phyloP scores from a whole-genome alignment of 129 eudicot species.

The Oenanthe sinensis region DNA sequence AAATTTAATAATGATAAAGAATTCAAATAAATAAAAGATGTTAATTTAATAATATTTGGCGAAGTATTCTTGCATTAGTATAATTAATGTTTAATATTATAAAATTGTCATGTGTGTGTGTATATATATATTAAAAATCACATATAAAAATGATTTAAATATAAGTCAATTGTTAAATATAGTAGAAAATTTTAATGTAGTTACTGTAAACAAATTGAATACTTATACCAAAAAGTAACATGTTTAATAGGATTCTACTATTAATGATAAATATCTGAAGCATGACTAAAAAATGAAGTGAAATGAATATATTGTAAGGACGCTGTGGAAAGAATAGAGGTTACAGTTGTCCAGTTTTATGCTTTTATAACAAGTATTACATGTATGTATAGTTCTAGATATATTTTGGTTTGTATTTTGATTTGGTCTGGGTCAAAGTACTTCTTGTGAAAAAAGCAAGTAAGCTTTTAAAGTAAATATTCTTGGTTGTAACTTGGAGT shows the following conservation, averaged over 20 bases:
- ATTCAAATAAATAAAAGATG: too few species aligned
- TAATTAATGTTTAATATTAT: background rate
- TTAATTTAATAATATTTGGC: too few species aligned
- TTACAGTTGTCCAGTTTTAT: background rate
- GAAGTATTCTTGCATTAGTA: background rate
- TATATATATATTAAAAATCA: background rate
- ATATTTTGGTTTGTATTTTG: background rate
- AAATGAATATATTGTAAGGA: background rate
- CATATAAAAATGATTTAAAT: background rate
- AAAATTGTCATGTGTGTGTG: background rate
- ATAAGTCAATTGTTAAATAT: background rate
- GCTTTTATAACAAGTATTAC: background rate
- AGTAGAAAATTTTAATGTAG: background rate
- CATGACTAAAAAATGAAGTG: background rate
- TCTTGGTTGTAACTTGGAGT: background rate
- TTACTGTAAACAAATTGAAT: background rate
- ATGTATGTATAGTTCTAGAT: too few species aligned
- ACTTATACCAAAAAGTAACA: background rate
- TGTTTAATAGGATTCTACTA: background rate
- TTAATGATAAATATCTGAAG: background rate
- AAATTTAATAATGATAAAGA: too few species aligned
- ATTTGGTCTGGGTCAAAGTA: background rate
- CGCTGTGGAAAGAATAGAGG: too few species aligned
- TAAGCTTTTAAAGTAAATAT: background rate
- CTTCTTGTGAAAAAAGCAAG: background rate